Conservation (phyloP, 2,329 filamentous ascomycete species). For the Venturia oleaginea region DNA sequence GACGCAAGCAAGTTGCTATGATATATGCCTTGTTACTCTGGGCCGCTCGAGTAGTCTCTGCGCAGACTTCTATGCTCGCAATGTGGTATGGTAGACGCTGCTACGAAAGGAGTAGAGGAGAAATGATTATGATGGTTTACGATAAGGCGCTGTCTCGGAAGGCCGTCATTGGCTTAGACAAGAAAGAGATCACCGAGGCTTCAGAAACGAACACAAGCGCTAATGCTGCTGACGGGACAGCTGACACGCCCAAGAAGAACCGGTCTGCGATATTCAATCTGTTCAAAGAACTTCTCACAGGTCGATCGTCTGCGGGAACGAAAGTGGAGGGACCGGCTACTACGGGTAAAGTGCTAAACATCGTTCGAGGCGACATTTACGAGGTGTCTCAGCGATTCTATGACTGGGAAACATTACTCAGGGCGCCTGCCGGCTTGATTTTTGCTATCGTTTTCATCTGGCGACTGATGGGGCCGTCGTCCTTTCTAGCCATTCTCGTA, state of each 20-base stretch:
- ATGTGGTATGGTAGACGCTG: constrained; percentile 76
- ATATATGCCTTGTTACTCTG: constrained; percentile 58
- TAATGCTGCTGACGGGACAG: background rate
- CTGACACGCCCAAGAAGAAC: constrained; percentile 7
- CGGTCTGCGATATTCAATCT: constrained; percentile 9
- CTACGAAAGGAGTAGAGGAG: constrained; percentile 76
- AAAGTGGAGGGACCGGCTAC: constrained; percentile 53
- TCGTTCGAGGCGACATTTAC: constrained; percentile 68
- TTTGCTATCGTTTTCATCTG: constrained; percentile 66
- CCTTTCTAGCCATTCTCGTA: constrained; percentile 62
- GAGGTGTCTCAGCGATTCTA: constrained; percentile 74
- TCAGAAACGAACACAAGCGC: constrained; percentile 14
- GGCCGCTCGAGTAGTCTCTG: constrained; percentile 48
- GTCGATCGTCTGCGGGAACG: constrained; percentile 19
- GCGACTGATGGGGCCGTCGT: constrained; percentile 71
- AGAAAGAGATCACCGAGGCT: constrained; percentile 4
- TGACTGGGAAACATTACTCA: constrained; percentile 68
- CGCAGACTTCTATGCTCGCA: constrained; percentile 58
- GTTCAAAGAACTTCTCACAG: constrained; percentile 18
- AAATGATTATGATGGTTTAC: constrained; percentile 78
- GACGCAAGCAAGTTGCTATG: constrained; percentile 48
- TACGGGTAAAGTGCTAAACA: constrained; percentile 82
- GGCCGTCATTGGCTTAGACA: background rate
- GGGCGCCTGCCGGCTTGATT: constrained; percentile 64
- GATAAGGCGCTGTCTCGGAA: constrained; percentile 66